A percentile compares a stretch with the other conserved stretches of the same genome.
Evolutionary conservation across 108 stramenopile species (phyloP).

Genomic region (Nitzschia sp.): DNA sequence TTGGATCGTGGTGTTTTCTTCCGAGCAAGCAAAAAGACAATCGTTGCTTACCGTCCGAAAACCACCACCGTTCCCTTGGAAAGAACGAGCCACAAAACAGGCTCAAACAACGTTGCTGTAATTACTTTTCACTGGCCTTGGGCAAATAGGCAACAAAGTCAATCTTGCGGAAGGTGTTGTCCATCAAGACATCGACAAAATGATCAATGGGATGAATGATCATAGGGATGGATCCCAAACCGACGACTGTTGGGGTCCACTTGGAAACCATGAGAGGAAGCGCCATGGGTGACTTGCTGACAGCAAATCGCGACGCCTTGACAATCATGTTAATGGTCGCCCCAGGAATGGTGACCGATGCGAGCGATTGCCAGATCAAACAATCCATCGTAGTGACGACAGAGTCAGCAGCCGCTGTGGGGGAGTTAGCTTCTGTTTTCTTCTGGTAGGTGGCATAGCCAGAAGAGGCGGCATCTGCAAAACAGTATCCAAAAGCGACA

Average conservation of each 20-base stretch:
- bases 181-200: constrained; percentile 61
- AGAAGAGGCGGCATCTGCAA: constrained; percentile 63
- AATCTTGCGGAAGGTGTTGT: constrained; percentile 52
- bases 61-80: too few species aligned
- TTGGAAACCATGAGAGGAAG: constrained; percentile 50
- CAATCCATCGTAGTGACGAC: constrained; percentile 62
- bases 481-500: constrained; percentile 78
- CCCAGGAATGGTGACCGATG: constrained; percentile 75
- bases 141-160: constrained; percentile 1
- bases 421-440: background rate
- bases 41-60: too few species aligned
- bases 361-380: constrained; percentile 63
- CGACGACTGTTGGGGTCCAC: constrained; percentile 72
- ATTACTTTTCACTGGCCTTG: too few species aligned
- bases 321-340: constrained; percentile 77
- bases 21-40: too few species aligned
- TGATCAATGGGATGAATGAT: constrained; percentile 78
- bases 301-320: constrained; percentile 57
- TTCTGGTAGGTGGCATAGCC: constrained; percentile 48
- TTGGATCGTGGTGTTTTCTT: background rate
- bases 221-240: constrained; percentile 66
- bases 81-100: too few species aligned
- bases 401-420: constrained; percentile 35
- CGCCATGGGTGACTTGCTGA: constrained; percentile 41
- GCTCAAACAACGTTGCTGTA: too few species aligned